A percentile compares a stretch with the other conserved stretches of the same genome.
These are phyloP conservation scores for Vitis hybrid DNA, from an alignment of 177 flowering plant species.

Conservation along the genomic window DNA sequence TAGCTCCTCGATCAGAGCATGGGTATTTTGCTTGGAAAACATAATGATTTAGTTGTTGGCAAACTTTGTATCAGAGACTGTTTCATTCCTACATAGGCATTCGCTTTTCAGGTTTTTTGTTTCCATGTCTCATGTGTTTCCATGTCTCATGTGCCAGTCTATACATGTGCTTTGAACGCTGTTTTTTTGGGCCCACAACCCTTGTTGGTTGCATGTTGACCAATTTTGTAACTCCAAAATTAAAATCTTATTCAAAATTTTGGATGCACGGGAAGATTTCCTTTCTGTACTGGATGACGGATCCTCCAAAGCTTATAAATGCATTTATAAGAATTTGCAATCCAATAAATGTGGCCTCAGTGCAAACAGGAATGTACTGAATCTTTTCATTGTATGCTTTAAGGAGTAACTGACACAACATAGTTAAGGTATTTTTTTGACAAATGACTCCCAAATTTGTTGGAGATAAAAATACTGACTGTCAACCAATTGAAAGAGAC, in stretches of 20 bases:
- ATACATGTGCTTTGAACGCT: neutral
- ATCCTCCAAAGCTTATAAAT: neutral
- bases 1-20: too few relatives aligned
- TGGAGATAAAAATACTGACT: neutral
- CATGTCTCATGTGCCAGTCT: neutral
- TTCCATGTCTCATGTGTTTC: too few relatives aligned
- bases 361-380: neutral
- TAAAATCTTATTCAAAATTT: neutral
- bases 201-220: neutral
- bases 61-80: neutral
- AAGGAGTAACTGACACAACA: neutral
- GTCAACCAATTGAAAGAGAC: neutral
- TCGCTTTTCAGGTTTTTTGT: neutral
- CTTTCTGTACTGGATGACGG: too few relatives aligned
- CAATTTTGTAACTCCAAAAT: neutral
- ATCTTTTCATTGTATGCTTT: neutral
- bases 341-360: neutral
- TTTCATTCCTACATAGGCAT: neutral
- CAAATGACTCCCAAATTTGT: neutral
- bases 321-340: neutral
- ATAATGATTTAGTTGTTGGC: neutral
- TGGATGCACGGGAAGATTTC: neutral
- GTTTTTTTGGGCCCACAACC: neutral
- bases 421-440: neutral
- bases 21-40: neutral